A percentile compares a stretch with the other conserved stretches of the same genome.
Conservation (phyloP, 805 yeast species). For the Yarrowia divulgata region DNA sequence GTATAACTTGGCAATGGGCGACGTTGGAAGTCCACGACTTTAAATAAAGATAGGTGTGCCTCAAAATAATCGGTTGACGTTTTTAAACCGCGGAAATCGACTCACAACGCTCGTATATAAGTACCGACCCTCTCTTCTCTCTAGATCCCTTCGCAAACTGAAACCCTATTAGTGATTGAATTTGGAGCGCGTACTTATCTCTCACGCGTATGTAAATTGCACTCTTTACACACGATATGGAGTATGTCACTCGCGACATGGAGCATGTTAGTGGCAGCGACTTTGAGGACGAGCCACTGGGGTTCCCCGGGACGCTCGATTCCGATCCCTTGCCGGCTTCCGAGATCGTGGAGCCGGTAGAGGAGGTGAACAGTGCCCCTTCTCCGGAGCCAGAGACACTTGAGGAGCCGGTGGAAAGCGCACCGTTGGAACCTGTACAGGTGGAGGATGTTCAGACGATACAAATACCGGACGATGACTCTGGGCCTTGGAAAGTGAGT, state of each 20-base stretch:
- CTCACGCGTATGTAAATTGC: constrained; percentile 9
- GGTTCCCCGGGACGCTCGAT: constrained; percentile 29
- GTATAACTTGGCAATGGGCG: no score
- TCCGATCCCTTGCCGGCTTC: constrained; percentile 20
- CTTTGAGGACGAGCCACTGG: constrained; percentile 37
- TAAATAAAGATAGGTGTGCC: no score
- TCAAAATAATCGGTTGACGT: no score
- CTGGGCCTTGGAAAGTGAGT: constrained; percentile 29
- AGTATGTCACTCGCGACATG: constrained; percentile 28
- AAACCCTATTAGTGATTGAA: constrained; percentile 8
- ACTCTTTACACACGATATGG: constrained; percentile 26
- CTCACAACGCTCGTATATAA: no score
- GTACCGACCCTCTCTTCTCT: no score
- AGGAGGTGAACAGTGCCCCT: constrained; percentile 23
- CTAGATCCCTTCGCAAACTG: background rate
- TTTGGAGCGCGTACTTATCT: constrained; percentile 22
- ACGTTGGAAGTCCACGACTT: no score
- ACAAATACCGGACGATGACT: background rate
- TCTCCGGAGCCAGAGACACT: constrained; percentile 11
- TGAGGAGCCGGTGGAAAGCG: background rate
- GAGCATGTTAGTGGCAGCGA: constrained; percentile 36
- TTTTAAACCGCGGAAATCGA: no score
- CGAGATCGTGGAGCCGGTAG: constrained; percentile 4
- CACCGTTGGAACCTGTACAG: background rate
- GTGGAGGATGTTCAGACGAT: background rate